Percentiles rank a stretch among this genome's conserved stretches.
Evolutionary conservation across 331 rosid genomes (phyloP).

Genomic region (Pyracantha coccinea): DNA sequence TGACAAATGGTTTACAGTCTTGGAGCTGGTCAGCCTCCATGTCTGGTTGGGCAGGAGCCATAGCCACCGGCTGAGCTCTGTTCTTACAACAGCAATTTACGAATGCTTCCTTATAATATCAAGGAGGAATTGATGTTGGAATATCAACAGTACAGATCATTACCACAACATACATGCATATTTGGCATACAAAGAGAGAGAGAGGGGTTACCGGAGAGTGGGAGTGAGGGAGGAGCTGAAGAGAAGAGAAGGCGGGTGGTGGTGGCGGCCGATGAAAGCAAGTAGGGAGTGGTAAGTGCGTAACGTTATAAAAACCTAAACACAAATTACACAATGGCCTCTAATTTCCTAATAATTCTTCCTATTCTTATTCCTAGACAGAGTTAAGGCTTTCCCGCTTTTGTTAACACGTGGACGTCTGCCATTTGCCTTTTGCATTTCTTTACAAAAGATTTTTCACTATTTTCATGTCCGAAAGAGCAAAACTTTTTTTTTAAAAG

Average conservation of each 20-base stretch:
- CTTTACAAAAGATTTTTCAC: no score
- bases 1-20: conserved; percentile 20
- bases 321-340: not conserved
- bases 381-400: conserved; percentile 10
- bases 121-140: not conserved
- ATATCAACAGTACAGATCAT: not conserved
- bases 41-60: conserved; percentile 29
- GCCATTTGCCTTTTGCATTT: not conserved
- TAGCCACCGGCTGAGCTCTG: not conserved
- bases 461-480: no score
- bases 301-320: conserved; percentile 11
- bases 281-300: not conserved
- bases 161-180: not conserved
- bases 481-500: no score
- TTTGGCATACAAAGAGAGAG: not conserved
- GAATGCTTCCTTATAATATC: not conserved
- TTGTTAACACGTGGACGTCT: conserved; percentile 5
- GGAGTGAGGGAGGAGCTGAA: not conserved
- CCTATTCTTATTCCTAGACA: no score
- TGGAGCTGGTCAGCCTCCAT: conserved; percentile 8
- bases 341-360: not conserved
- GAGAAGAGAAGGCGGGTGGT: not conserved
- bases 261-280: conserved; percentile 5
- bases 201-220: conserved; percentile 1
- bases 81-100: no score